Evolutionary conservation across 495 filamentous ascomycete species (phyloP).

Genomic region (Penicillium daleae): DNA sequence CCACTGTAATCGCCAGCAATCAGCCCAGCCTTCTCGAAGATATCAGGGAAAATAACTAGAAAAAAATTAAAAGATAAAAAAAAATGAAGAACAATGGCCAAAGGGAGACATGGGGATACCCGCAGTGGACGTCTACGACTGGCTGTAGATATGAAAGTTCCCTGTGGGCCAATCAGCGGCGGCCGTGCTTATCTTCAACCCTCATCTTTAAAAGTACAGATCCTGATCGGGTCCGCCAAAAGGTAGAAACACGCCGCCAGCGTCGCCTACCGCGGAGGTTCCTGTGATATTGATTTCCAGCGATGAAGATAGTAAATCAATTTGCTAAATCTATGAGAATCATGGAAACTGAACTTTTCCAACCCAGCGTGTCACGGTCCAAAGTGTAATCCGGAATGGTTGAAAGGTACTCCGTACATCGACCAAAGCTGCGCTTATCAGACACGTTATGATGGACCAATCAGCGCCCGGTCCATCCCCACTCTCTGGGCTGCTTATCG

Average conservation of each 20-base stretch:
- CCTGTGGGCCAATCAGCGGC: constrained; percentile 28
- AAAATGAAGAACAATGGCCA: constrained; percentile 6
- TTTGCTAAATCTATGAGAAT: background rate
- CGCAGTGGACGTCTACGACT: constrained; percentile 15
- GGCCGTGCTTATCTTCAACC: constrained; percentile 25
- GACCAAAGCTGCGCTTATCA: constrained; percentile 19
- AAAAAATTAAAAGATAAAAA: background rate
- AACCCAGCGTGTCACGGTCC: background rate
- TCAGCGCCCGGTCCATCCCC: constrained; percentile 6
- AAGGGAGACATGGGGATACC: background rate
- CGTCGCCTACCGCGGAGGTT: background rate
- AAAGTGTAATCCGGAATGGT: background rate
- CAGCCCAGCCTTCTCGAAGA: background rate
- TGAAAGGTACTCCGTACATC: background rate
- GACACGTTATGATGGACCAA: constrained; percentile 12
- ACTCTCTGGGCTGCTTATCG: background rate
- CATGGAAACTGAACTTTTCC: background rate
- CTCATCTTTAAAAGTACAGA: constrained; percentile 1
- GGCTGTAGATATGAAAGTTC: constrained; percentile 37
- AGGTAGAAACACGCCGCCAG: background rate
- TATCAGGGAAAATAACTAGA: background rate
- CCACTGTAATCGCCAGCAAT: constrained; percentile 7
- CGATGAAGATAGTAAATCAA: background rate
- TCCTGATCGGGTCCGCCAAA: background rate
- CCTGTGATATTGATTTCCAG: background rate